phyloP scores from a whole-genome alignment of 148 eudicot species.

The Silene latifolia region DNA sequence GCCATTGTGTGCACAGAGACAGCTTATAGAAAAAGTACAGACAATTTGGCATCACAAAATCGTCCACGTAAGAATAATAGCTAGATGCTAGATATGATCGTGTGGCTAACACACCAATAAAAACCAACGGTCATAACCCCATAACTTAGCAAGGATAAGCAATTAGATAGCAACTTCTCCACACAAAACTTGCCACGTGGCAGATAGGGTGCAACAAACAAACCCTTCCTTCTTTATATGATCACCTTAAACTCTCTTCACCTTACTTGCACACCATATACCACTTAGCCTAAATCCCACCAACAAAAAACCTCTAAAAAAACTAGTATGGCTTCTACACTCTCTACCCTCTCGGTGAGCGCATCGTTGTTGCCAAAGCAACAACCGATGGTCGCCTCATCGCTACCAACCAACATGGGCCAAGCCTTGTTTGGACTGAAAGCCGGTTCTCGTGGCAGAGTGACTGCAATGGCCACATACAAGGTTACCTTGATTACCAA shows the following conservation, averaged over 20 bases:
- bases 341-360: conserved; percentile 45
- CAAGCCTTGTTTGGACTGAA: conserved; percentile 45
- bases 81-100: conserved; percentile 10
- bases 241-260: not conserved
- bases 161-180: conserved; percentile 22
- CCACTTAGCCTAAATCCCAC: conserved; percentile 1
- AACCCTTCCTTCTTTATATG: not conserved
- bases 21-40: not conserved
- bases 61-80: not conserved
- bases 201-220: conserved; percentile 15
- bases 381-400: conserved; percentile 22
- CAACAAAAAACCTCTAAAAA: not conserved
- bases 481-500: conserved; percentile 66
- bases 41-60: not conserved
- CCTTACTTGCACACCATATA: conserved; percentile 2
- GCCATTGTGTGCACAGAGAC: not conserved
- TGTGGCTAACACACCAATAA: conserved; percentile 16
- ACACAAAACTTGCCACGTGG: conserved; percentile 24
- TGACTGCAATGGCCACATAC: conserved; percentile 46
- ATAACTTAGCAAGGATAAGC: conserved; percentile 8
- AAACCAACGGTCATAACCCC: not conserved
- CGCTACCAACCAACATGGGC: conserved; percentile 29
- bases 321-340: conserved; percentile 29
- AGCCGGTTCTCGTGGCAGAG: conserved; percentile 22
- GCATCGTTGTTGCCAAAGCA: conserved; percentile 45